Conservation (phyloP, 2,329 filamentous ascomycete species). For the Apiospora koreana region DNA sequence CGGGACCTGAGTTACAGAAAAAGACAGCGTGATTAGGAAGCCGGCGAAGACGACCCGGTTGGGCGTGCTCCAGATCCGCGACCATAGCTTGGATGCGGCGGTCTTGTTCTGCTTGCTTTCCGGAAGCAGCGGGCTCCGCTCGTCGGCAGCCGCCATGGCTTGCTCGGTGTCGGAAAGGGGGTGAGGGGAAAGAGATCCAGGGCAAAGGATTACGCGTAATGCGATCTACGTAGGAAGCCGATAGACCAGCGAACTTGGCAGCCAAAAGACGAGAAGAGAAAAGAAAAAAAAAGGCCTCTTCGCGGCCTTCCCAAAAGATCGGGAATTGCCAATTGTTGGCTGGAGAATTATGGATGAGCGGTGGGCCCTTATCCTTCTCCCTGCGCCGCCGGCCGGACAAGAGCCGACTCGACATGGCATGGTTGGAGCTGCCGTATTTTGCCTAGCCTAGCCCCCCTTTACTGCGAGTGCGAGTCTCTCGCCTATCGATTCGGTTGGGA, state of each 20-base stretch:
- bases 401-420: conserved; percentile 2
- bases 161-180: neutral
- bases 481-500: neutral
- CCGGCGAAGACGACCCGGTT: conserved; percentile 33
- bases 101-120: neutral
- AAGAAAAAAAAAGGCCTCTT: neutral
- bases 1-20: conserved; percentile 34
- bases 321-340: neutral
- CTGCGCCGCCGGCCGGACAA: neutral
- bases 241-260: neutral
- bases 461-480: neutral
- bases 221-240: neutral
- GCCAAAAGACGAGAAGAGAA: neutral
- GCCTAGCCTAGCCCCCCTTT: neutral
- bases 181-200: neutral
- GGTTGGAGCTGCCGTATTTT: neutral
- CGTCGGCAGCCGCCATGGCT: conserved; percentile 9
- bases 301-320: neutral
- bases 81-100: neutral
- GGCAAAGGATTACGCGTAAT: neutral
- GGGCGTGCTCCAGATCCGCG: conserved; percentile 14
- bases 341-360: neutral
- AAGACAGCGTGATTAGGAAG: conserved; percentile 32
- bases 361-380: neutral
- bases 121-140: conserved; percentile 3